Evolutionary conservation across 306 rosid species (phyloP).

Genomic region (Begonia loranthoides): DNA sequence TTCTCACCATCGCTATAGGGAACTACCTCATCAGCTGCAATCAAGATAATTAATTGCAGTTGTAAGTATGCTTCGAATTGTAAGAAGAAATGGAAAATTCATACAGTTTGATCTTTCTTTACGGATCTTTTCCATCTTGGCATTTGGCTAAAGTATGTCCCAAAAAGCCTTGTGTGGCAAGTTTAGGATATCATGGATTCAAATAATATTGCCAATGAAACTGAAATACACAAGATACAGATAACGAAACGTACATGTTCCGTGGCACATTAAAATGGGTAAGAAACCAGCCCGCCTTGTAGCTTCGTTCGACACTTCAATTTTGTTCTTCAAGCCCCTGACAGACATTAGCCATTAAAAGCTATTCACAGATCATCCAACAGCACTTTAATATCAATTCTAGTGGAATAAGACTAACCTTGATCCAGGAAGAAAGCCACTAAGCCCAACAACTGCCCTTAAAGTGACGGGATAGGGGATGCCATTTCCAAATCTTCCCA

Average conservation of each 20-base stretch:
- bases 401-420: slow-evolving; percentile 28
- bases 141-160: too few species aligned
- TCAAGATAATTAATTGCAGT: background rate
- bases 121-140: background rate
- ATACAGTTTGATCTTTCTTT: too few species aligned
- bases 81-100: background rate
- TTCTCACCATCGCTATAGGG: slow-evolving; percentile 64
- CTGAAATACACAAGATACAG: too few species aligned
- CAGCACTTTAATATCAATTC: background rate
- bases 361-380: too few species aligned
- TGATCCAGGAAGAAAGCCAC: slow-evolving; percentile 99
- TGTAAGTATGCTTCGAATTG: slow-evolving; percentile 8
- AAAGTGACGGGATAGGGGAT: slow-evolving; percentile 63
- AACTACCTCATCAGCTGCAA: slow-evolving; percentile 63
- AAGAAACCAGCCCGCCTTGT: slow-evolving; percentile 76
- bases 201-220: too few species aligned
- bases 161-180: too few species aligned
- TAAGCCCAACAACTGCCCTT: slow-evolving; percentile 80
- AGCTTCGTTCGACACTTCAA: slow-evolving; percentile 77
- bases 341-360: slow-evolving; percentile 8
- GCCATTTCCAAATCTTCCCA: slow-evolving; percentile 81
- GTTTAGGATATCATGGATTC: too few species aligned
- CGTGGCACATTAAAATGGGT: slow-evolving; percentile 73
- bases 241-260: slow-evolving; percentile 52
- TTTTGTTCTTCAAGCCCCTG: slow-evolving; percentile 78